Base-by-base conservation (phyloP, 805 yeast species). In the Zygotorulaspora florentina region DNA sequence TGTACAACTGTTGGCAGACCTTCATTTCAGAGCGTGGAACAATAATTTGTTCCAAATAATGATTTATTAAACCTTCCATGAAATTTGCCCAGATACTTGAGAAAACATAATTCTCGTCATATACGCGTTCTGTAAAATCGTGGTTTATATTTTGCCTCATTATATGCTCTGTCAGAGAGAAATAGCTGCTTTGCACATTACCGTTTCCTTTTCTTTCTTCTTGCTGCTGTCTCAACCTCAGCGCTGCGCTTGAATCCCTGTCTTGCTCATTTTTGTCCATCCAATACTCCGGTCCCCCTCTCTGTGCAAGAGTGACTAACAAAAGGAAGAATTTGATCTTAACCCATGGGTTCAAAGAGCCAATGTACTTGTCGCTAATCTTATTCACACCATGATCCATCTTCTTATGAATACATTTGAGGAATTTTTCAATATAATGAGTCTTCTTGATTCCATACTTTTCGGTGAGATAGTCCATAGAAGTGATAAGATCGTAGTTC, bases 61-160 rank as follows among this genome's bases (percentile, higher is more conserved):
- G 70, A 39, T 66, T 66, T 15, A 66, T 66, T 34, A 66, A 44
- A 5, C 69, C 69, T 46, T 66, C 70, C 68, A 65, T 66, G 39
- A 66, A 66, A 40, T 66, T 66, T 2, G 70, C 69, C 70, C 70
- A 66, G 11, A 64, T 63, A 2, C 68, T 62, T 7, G 68, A 64
- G 45, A 62, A 63, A 1, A 66, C 66, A 42, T 63, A 61, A 39
- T 66, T 63, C 45, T 63, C 66, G 40, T 64, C 67, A 34, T 61
- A 59, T 4, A 55, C 49, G 7, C 56, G 31, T 43, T 64, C 67
- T 7, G 52, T 58, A 42, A 61, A 64, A 45, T 64, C 64, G 40
- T 58, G 58, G 44, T 65, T 62, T 26, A 65, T 61, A 43, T 65
- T 65, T 38, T 62, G 61, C 42, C 60, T 59, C 54, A 65, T 65